A percentile compares a stretch with the other conserved stretches of the same genome.
phyloP scores from a whole-genome alignment of 495 filamentous ascomycete genomes.

The Lophiostoma macrostomum region DNA sequence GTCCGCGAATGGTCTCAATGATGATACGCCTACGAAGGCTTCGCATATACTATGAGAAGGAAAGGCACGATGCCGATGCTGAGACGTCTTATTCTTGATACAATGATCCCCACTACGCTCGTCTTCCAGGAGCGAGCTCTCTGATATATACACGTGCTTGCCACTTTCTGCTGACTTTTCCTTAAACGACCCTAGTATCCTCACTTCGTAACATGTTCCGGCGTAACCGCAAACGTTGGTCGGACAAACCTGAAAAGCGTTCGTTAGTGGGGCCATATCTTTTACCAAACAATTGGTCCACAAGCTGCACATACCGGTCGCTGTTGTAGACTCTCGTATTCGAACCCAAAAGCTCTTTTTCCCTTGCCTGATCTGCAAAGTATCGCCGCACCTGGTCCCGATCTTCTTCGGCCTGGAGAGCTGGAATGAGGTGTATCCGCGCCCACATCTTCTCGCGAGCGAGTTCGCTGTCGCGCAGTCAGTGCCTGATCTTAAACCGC shows the following conservation, averaged over 20 bases:
- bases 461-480: slow-evolving; percentile 63
- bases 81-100: too few species aligned
- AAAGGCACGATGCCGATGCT: too few species aligned
- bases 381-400: slow-evolving; percentile 84
- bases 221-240: slow-evolving; percentile 65
- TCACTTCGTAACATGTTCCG: slow-evolving; percentile 53
- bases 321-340: slow-evolving; percentile 81
- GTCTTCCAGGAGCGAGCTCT: too few species aligned
- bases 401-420: slow-evolving; percentile 94
- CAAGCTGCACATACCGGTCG: slow-evolving; percentile 78
- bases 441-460: slow-evolving; percentile 97
- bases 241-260: slow-evolving; percentile 58
- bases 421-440: slow-evolving; percentile 84
- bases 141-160: slow-evolving; percentile 23
- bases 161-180: not conserved
- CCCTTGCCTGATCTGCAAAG: slow-evolving; percentile 79
- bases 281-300: too few species aligned
- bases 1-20: too few species aligned
- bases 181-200: too few species aligned
- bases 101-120: too few species aligned
- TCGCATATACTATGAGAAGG: too few species aligned
- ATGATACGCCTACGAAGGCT: too few species aligned
- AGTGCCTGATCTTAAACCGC: slow-evolving; percentile 9
- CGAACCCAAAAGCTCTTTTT: slow-evolving; percentile 81
- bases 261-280: not conserved